These are phyloP conservation scores for Chernovozyma aurita DNA, from an alignment of 1,139 yeast genomes.

Conservation along the genomic window DNA sequence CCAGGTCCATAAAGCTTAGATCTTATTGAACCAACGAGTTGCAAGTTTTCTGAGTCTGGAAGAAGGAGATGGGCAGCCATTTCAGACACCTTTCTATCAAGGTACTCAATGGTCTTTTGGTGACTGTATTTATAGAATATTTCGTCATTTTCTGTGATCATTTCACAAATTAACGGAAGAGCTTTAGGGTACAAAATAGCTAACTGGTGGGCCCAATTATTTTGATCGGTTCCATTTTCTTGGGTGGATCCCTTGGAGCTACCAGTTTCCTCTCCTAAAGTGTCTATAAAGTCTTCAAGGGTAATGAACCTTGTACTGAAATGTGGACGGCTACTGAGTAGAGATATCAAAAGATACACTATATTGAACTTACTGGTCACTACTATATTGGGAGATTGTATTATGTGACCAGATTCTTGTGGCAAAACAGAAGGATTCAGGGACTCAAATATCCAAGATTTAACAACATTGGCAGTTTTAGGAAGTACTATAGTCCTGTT, in stretches of 20 bases:
- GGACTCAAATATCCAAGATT: slow-evolving; percentile 33
- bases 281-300: slow-evolving; percentile 47
- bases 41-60: not conserved
- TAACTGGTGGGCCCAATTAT: slow-evolving; percentile 17
- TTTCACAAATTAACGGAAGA: slow-evolving; percentile 39
- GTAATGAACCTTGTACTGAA: slow-evolving; percentile 24
- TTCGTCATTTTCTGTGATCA: slow-evolving; percentile 44
- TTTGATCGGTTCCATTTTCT: no score
- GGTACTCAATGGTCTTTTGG: slow-evolving; percentile 25
- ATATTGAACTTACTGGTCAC: slow-evolving; percentile 42
- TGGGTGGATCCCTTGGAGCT: no score
- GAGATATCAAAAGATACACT: slow-evolving; percentile 35
- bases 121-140: slow-evolving; percentile 41
- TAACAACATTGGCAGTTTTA: slow-evolving; percentile 26
- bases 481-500: slow-evolving; percentile 14
- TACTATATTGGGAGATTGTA: slow-evolving; percentile 34
- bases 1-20: slow-evolving; percentile 7
- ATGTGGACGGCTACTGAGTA: slow-evolving; percentile 27
- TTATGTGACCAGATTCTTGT: slow-evolving; percentile 20
- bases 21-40: slow-evolving; percentile 2
- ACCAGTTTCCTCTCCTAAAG: slow-evolving; percentile 21
- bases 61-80: not conserved
- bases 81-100: slow-evolving; percentile 20
- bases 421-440: not conserved
- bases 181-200: slow-evolving; percentile 14